Evolutionary conservation across 768 basidiomycete species (phyloP).

Genomic region (Strobilomyces dryophilus): DNA sequence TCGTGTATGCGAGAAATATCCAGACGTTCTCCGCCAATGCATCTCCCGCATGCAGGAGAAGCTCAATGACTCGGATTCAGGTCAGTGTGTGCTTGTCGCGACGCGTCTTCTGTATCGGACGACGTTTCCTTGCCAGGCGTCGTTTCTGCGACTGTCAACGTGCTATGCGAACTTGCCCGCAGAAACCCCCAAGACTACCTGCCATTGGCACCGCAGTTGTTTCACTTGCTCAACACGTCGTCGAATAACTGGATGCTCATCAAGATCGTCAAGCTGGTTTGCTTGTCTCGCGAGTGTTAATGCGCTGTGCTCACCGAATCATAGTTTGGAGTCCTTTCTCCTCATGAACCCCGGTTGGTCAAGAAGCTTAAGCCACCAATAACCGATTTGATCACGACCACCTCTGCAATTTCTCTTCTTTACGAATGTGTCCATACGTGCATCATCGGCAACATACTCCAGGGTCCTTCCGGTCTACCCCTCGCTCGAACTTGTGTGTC

Average conservation of each 20-base stretch:
- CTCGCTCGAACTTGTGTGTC: slow-evolving; percentile 88
- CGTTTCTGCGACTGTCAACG: slow-evolving; percentile 90
- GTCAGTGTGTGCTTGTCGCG: slow-evolving; percentile 31
- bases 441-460: slow-evolving; percentile 95
- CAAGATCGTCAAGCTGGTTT: slow-evolving; percentile 93
- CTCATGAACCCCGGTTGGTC: slow-evolving; percentile 88
- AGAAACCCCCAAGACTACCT: slow-evolving; percentile 78
- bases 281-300: slow-evolving; percentile 14
- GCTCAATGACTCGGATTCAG: slow-evolving; percentile 72
- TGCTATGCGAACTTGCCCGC: slow-evolving; percentile 88
- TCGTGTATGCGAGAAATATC: slow-evolving; percentile 77
- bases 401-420: slow-evolving; percentile 89
- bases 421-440: slow-evolving; percentile 99
- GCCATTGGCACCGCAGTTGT: slow-evolving; percentile 85
- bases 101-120: not conserved
- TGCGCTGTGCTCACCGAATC: not conserved
- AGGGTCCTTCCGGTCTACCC: slow-evolving; percentile 67
- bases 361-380: slow-evolving; percentile 93
- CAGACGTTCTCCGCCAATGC: slow-evolving; percentile 65
- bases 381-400: slow-evolving; percentile 92
- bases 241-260: slow-evolving; percentile 99
- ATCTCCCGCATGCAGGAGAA: slow-evolving; percentile 73
- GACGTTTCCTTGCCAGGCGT: slow-evolving; percentile 53
- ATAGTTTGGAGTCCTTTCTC: slow-evolving; percentile 91
- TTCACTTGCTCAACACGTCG: slow-evolving; percentile 88